Base-by-base conservation (phyloP, 768 basidiomycete genomes). In the Podaxis rugospora region DNA sequence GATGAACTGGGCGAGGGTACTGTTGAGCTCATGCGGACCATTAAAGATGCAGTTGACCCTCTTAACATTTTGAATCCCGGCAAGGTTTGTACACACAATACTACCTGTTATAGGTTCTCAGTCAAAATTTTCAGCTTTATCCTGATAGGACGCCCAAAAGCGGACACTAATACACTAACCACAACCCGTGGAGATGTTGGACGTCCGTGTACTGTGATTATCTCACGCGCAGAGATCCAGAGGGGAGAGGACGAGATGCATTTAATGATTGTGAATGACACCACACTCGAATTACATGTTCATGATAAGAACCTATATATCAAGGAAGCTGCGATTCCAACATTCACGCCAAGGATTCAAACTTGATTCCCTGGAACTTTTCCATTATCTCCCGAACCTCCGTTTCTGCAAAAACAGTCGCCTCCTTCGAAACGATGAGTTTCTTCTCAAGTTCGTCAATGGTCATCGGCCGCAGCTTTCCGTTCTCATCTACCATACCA, bases 1-100 rank as follows among this genome's bases (percentile, higher is more conserved):
- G 80, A 87, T n/a, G 95, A 98, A 70, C 81, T 98, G 0, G 95
- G 95, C 0, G 77, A 76, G 50, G 87, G 85, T 3, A 95, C 94
- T 0, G 87, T 97, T 10, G 83, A 85, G 51, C 75, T 96, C 9
- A 94, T 97, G 93, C 86, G 84, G 76, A 83, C 80, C n/a, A 80
- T 97, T 66, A 98, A 96, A 73, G 74, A 74, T 42, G 81, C 87
- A 2, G 76, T 94, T 11, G 94, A 96, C 71, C 93, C 94, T 0
- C 68, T 83, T 51, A 86, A 90, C 66, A 75, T 97, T 52, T 80
- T 95, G 72, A 97, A 96, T 70, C 94, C 94, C 5, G 93, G 90
- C 44, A 95, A 95, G 75, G 82, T 79, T 64, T 57, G 60, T 42
- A 21, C 3, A 7, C 42, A 35, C 21, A 54, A 35, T 28, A 9